Evolutionary conservation across 2,329 filamentous ascomycete species (phyloP), one percentile per base, ranked within the genome.

Genomic region (Aspergillus eucalypticola): DNA sequence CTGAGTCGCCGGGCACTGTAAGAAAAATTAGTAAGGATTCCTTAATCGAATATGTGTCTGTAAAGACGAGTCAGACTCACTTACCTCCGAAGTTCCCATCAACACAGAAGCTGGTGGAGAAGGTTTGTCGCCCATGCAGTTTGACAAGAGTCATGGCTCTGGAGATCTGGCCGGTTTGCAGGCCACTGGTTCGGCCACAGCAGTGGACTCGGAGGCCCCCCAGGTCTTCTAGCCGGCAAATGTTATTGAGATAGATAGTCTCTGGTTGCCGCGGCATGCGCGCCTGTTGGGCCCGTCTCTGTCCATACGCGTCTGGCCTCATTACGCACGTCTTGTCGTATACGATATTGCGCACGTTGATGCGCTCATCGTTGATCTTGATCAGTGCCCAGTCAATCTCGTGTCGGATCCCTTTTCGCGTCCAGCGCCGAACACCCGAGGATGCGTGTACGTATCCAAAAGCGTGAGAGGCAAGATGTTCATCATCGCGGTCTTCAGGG

Each of bases 331-430:
- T 62, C 11, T 66, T 69, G 52, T 75, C 73, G 25, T 74, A 67
- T 21, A 96, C 88, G 10, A 85, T 76, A 67, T 97, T 97, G 60
- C 86, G 84, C 0, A 84, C 81, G 3, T 94, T 90, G 13, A 88
- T 79, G 1, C 94, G 86, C 10, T 88, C 84, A 3, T 88, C 82
- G 10, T 89, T 81, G 64, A 98, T 91, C 66, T 90, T 87, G 67
- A 98, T 92, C 2, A 98, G 80, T 0, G 93, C 92, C 94, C 94
- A 98, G 75, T 98, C 94, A 48, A 98, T 92, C 75, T 98, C 94
- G 73, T 97, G 94, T 5, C 91, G 82, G 23, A 96, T 79, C 4
- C 89, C 88, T 62, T 89, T 83, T 60, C 88, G 84, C 54, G 81
- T 83, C 72, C 90, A 88, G 29, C 94, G 87, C 4, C 92, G 87